Conservation (phyloP, 208 protist species). For the Crithidia sp. region DNA sequence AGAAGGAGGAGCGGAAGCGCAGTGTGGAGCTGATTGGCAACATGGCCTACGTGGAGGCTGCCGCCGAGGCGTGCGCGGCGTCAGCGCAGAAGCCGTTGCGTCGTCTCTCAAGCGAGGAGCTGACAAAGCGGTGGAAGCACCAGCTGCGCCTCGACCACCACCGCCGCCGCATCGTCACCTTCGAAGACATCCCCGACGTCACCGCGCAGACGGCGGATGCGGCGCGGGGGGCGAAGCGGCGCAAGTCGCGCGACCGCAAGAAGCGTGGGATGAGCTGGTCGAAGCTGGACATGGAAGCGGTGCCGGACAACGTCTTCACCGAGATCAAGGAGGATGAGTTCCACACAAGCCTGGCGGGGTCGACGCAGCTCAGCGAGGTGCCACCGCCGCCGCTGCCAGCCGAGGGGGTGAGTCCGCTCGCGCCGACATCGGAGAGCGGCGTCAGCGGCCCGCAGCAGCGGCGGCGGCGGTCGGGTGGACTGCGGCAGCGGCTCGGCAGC, state of each 20-base stretch:
- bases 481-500: constrained; percentile 24
- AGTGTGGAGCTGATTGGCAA: constrained; percentile 63
- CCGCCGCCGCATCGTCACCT: constrained; percentile 41
- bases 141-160: constrained; percentile 38
- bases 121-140: constrained; percentile 53
- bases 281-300: constrained; percentile 33
- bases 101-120: constrained; percentile 35
- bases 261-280: constrained; percentile 43
- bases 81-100: constrained; percentile 20
- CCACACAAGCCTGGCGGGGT: constrained; percentile 41
- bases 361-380: constrained; percentile 20
- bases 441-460: constrained; percentile 1
- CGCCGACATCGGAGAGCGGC: constrained; percentile 2
- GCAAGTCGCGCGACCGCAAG: constrained; percentile 33
- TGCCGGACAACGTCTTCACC: constrained; percentile 55
- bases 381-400: neutral
- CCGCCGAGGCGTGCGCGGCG: constrained; percentile 17
- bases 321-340: constrained; percentile 58
- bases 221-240: constrained; percentile 21
- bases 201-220: constrained; percentile 1
- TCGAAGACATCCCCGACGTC: constrained; percentile 40
- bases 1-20: constrained; percentile 52
- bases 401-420: neutral
- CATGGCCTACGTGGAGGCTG: constrained; percentile 39
- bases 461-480: constrained; percentile 3